These are phyloP conservation scores for Viola odorata DNA, from an alignment of 345 rosid genomes.

Conservation along the genomic window DNA sequence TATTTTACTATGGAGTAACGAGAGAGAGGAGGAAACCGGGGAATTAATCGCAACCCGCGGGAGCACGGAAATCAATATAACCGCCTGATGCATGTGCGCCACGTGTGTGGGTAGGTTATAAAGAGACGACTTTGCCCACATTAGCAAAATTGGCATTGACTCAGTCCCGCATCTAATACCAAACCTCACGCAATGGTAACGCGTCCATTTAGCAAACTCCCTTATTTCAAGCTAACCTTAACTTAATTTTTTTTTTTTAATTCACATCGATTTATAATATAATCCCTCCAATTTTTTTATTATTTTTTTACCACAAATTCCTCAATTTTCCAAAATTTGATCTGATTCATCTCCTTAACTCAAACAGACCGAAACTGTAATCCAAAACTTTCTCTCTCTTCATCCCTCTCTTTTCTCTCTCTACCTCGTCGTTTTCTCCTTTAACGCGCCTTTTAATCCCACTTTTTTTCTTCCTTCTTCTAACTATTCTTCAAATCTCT, in stretches of 20 bases:
- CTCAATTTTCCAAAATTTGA: not conserved
- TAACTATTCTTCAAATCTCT: not conserved
- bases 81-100: conserved; percentile 22
- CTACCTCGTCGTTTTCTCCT: not conserved
- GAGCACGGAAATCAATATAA: not conserved
- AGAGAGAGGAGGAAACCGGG: not conserved
- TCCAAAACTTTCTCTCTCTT: not conserved
- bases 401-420: not conserved
- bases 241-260: too few relatives aligned
- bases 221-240: conserved; percentile 4
- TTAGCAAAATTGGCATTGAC: conserved; percentile 24
- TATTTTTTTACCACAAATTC: not conserved
- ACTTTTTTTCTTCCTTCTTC: not conserved
- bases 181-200: conserved; percentile 12
- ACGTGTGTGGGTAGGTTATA: conserved; percentile 15
- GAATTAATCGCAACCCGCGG: not conserved
- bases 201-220: conserved; percentile 14
- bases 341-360: not conserved
- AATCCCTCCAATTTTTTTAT: too few relatives aligned
- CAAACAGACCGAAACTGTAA: not conserved
- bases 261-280: too few relatives aligned
- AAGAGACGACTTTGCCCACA: not conserved
- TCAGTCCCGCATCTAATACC: conserved; percentile 12
- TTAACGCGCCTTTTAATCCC: conserved; percentile 2
- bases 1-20: too few relatives aligned